Evolutionary conservation across 306 rosid species (phyloP), one percentile per base, ranked within the genome.

Genomic region (Pyrus communis): DNA sequence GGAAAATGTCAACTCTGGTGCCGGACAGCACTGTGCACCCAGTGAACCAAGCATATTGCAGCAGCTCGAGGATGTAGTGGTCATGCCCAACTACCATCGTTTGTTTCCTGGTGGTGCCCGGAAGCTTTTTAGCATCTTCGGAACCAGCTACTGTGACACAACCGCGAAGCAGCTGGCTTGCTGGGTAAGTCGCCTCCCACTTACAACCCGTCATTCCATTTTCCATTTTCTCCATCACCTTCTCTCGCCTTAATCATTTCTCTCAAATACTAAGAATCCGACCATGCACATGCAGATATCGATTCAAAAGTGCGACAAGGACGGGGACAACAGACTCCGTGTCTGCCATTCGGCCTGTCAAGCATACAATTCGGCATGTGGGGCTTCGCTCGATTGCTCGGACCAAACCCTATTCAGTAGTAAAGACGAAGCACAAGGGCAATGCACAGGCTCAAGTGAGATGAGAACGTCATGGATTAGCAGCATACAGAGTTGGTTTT

Each of bases 1-100:
- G 66, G 96, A 88, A 83, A 87, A 85, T 75, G 95, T 90, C 75
- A 79, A 85, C 57, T 84, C 95, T 61, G 98, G 97, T 33, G 80
- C 95, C 51, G 98, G 97, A 23, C 96, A 92, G 81, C 98, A 90
- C 83, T 94, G 98, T 87, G 98, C 95, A 22, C 98, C 98, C 43
- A 92, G 96, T 65, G 98, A 94, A 73, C 88, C 96, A 11, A 89
- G 97, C 73, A 92, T 94, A 69, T 84, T 92, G 78, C 98, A 94
- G 85, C 98, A 94, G 85, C 88, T 94, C 15, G 98, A 94, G 81
- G 98, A 91, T 80, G 98, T 91, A 18, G 98, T 94, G 67, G 97
- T 94, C 81, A 83, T 92, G 90, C 98, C 98, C 66, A 94, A 94
- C 74, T 94, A 94, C 86, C 92, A 94, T 55, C 89, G 98, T 27